A percentile compares a stretch with the other conserved stretches of the same genome.
Conservation (phyloP, 768 basidiomycete genomes). For the Phanerochaete carnosa region DNA sequence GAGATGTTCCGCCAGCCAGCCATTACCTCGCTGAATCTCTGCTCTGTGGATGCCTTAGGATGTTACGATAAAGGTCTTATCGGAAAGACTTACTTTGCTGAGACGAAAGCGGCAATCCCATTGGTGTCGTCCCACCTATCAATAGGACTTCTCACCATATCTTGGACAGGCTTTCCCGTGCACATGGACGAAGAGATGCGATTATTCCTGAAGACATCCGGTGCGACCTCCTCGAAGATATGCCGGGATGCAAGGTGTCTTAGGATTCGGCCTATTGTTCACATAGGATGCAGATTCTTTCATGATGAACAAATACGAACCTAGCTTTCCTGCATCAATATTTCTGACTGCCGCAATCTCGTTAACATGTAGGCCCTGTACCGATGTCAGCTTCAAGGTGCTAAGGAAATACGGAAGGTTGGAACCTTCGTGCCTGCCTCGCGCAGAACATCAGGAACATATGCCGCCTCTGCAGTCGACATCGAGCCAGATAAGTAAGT, state of each 20-base stretch:
- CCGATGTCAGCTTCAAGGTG: not conserved
- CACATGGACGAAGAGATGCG: too few relatives aligned
- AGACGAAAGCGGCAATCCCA: not conserved
- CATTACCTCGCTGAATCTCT: constrained; percentile 2
- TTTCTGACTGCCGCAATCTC: constrained; percentile 24
- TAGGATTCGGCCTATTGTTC: constrained; percentile 28
- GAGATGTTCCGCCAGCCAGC: constrained; percentile 16
- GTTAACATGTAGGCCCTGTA: constrained; percentile 27
- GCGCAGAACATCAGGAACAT: constrained; percentile 27
- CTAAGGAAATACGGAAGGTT: not conserved
- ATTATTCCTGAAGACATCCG: too few relatives aligned
- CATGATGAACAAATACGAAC: constrained; percentile 25
- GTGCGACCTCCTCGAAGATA: constrained; percentile 28
- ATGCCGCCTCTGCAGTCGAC: too few relatives aligned
- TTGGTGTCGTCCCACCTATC: constrained; percentile 6
- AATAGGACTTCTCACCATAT: not conserved
- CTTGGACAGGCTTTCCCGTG: constrained; percentile 17
- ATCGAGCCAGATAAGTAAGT: constrained; percentile 13
- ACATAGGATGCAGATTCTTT: too few relatives aligned
- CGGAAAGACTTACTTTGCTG: not conserved
- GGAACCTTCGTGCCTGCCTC: constrained; percentile 26
- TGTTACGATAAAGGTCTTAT: not conserved
- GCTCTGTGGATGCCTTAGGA: not conserved
- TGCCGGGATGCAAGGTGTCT: constrained; percentile 26
- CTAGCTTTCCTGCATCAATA: constrained; percentile 24